phyloP scores from a whole-genome alignment of 1,139 yeast species.

The Geotrichum restrictum region DNA sequence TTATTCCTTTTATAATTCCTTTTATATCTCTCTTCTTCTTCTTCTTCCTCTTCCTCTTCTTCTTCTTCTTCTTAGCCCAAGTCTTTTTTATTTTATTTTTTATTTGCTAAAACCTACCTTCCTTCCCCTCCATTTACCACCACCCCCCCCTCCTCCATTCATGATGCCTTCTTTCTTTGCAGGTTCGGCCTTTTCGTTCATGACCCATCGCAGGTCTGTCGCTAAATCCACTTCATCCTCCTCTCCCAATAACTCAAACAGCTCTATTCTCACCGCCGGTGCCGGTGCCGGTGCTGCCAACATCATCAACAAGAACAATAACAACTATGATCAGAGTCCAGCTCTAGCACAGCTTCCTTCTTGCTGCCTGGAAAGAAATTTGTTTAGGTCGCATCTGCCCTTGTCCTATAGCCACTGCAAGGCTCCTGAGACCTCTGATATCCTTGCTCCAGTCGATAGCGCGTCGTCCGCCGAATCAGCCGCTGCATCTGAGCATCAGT shows the following conservation, averaged over 20 bases:
- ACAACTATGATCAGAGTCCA: neutral
- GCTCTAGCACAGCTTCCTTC: neutral
- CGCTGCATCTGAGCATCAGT: neutral
- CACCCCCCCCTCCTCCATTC: neutral
- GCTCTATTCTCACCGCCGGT: too few species aligned
- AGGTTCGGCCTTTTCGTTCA: neutral
- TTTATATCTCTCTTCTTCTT: neutral
- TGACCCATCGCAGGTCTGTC: neutral
- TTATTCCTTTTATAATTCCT: neutral
- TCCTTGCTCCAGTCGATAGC: neutral
- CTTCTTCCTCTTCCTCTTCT: neutral
- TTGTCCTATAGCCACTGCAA: neutral
- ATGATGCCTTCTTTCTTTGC: conserved; percentile 4
- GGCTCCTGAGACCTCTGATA: neutral
- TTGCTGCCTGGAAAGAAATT: neutral
- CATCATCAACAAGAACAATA: too few species aligned
- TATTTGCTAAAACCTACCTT: too few species aligned
- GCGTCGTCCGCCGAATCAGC: neutral
- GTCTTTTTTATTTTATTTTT: too few species aligned
- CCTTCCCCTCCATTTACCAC: neutral
- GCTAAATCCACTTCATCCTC: too few species aligned
- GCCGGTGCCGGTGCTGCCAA: too few species aligned
- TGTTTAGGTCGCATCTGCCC: conserved; percentile 1
- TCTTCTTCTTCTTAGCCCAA: too few species aligned
- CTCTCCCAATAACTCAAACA: too few species aligned